Conservation (phyloP, 768 basidiomycete genomes). For the Leccinum imitatum region DNA sequence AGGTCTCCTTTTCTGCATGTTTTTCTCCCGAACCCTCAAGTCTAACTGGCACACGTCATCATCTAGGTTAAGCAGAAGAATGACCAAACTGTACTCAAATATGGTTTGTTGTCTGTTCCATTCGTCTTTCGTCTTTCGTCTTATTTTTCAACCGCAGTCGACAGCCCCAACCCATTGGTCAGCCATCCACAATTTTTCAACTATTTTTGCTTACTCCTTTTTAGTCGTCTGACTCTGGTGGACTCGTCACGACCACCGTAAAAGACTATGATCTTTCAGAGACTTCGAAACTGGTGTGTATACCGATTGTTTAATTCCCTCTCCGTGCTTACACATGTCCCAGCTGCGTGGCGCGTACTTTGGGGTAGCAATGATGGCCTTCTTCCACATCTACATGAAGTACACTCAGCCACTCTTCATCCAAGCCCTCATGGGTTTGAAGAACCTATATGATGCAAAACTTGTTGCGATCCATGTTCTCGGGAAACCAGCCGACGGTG, state of each 20-base stretch:
- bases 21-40: neutral
- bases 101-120: constrained; percentile 53
- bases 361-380: constrained; percentile 83
- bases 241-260: constrained; percentile 87
- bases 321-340: neutral
- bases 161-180: constrained; percentile 75
- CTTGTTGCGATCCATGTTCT: constrained; percentile 79
- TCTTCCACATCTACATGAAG: constrained; percentile 92
- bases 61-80: constrained; percentile 89
- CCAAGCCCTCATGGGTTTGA: constrained; percentile 93
- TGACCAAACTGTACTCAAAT: constrained; percentile 94
- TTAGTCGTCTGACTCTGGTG: constrained; percentile 63
- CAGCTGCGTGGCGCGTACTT: constrained; percentile 68
- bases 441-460: constrained; percentile 86
- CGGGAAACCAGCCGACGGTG: constrained; percentile 77
- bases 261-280: constrained; percentile 92
- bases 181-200: constrained; percentile 13
- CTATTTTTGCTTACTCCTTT: neutral
- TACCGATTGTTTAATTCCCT: constrained; percentile 24
- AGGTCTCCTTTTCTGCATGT: constrained; percentile 40
- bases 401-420: constrained; percentile 97
- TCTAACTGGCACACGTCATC: constrained; percentile 17
- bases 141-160: constrained; percentile 49
- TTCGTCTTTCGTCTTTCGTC: neutral
- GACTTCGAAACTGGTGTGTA: constrained; percentile 72